Percentiles rank a stretch among this genome's conserved stretches.
Conservation (phyloP, 192 early-diverging fungal species). For the Rhizophagus sp. region DNA sequence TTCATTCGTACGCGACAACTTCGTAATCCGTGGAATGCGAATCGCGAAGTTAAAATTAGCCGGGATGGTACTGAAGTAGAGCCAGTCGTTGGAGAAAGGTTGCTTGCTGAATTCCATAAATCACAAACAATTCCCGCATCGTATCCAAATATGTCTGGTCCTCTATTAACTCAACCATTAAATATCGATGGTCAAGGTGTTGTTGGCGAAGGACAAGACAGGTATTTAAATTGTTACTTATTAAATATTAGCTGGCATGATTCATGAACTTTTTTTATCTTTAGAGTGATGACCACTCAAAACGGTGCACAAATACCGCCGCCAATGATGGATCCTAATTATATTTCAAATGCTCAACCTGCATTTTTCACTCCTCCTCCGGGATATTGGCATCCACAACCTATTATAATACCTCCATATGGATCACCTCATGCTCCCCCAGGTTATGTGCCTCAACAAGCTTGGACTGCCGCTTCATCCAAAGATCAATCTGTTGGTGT, state of each 20-base stretch:
- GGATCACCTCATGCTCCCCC: neutral
- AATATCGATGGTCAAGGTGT: slow-evolving; percentile 25
- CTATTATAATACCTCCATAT: slow-evolving; percentile 22
- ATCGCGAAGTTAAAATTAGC: slow-evolving; percentile 51
- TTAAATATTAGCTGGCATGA: neutral
- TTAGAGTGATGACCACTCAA: neutral
- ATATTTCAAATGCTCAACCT: slow-evolving; percentile 2
- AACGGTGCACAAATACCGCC: neutral
- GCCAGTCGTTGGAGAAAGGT: slow-evolving; percentile 41
- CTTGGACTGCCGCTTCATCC: slow-evolving; percentile 3
- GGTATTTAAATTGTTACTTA: neutral
- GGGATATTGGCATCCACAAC: slow-evolving; percentile 26
- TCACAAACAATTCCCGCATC: neutral
- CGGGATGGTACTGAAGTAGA: slow-evolving; percentile 53
- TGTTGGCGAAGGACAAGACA: neutral
- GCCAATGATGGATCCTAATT: slow-evolving; percentile 26
- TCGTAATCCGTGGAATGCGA: slow-evolving; percentile 48
- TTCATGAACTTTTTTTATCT: neutral
- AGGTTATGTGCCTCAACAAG: slow-evolving; percentile 9
- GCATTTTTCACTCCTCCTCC: slow-evolving; percentile 14
- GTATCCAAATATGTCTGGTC: slow-evolving; percentile 7
- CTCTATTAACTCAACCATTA: slow-evolving; percentile 26
- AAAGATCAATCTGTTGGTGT: slow-evolving; percentile 10
- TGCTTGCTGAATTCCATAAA: slow-evolving; percentile 42
- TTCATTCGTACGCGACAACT: slow-evolving; percentile 47